Percentiles rank a stretch among this genome's conserved stretches.
Evolutionary conservation across 208 protist genomes (phyloP).

Genomic region (Porcisia hertigi): DNA sequence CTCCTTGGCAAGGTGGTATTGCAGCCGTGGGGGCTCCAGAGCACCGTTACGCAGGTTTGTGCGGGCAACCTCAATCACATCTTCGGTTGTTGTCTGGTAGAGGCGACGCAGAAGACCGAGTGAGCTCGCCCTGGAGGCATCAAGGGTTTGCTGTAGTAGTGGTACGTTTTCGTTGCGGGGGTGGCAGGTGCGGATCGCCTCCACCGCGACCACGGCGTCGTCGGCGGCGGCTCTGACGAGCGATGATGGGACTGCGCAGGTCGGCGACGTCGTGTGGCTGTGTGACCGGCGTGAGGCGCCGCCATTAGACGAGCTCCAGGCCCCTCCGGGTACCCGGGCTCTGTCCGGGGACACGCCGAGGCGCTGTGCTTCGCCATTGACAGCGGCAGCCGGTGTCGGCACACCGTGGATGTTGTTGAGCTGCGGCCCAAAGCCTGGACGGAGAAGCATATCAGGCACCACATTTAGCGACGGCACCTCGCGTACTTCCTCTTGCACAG

Average conservation of each 20-base stretch:
- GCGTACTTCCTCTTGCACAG: slow-evolving; percentile 48
- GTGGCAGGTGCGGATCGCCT: slow-evolving; percentile 18
- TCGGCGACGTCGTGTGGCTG: neutral
- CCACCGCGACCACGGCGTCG: slow-evolving; percentile 2
- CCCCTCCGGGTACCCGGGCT: neutral
- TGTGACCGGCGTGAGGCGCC: neutral
- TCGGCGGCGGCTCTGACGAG: neutral
- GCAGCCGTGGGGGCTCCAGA: slow-evolving; percentile 25
- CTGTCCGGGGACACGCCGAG: slow-evolving; percentile 4
- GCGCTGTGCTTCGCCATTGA: neutral
- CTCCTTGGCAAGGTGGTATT: slow-evolving; percentile 36
- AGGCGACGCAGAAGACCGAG: slow-evolving; percentile 37
- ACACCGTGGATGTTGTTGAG: slow-evolving; percentile 19
- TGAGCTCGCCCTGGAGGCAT: slow-evolving; percentile 7
- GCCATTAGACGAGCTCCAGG: neutral
- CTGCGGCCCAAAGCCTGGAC: slow-evolving; percentile 18
- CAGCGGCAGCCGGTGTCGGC: neutral
- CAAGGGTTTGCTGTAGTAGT: slow-evolving; percentile 18
- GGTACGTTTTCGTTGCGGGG: neutral
- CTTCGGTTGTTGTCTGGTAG: slow-evolving; percentile 49
- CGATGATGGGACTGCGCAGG: neutral
- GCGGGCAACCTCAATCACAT: slow-evolving; percentile 36
- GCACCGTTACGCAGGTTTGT: slow-evolving; percentile 16
- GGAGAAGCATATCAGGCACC: slow-evolving; percentile 28
- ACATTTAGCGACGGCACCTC: slow-evolving; percentile 23